A percentile compares a stretch with the other conserved stretches of the same genome.
These are phyloP conservation scores for Mollisia scopiformis DNA, from an alignment of 2,329 filamentous ascomycete genomes.

Conservation along the genomic window DNA sequence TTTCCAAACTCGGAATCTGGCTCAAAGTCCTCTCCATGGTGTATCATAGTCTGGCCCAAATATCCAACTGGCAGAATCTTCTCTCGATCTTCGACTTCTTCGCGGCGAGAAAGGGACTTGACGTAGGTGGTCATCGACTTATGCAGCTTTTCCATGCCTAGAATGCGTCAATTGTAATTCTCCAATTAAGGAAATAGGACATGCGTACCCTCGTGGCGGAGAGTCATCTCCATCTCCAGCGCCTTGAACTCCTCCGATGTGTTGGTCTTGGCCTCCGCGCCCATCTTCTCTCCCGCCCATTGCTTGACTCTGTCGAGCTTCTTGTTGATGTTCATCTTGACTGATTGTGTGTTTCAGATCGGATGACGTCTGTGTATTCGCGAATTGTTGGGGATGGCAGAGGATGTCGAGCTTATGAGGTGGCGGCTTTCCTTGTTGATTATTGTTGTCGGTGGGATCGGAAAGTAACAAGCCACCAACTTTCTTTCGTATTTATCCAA, in stretches of 20 bases:
- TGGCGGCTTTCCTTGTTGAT: constrained; percentile 10
- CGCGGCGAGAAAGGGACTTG: constrained; percentile 84
- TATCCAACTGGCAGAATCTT: constrained; percentile 80
- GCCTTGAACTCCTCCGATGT: constrained; percentile 90
- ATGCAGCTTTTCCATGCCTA: constrained; percentile 90
- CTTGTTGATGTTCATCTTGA: constrained; percentile 57
- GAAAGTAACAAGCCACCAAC: constrained; percentile 14
- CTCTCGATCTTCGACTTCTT: constrained; percentile 84
- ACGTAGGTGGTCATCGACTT: constrained; percentile 83
- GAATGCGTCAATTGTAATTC: constrained; percentile 21
- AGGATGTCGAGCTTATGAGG: neutral
- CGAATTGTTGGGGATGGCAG: constrained; percentile 1
- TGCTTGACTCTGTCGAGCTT: constrained; percentile 96
- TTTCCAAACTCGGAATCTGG: constrained; percentile 88
- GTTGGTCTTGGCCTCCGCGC: constrained; percentile 82
- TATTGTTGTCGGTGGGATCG: constrained; percentile 8
- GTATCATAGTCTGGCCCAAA: constrained; percentile 83
- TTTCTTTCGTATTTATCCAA: constrained; percentile 21
- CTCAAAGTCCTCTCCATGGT: constrained; percentile 92
- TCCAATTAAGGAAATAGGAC: neutral
- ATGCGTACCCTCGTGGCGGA: constrained; percentile 80
- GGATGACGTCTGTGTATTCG: constrained; percentile 1
- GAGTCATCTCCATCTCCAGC: constrained; percentile 85
- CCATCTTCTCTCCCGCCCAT: constrained; percentile 98
- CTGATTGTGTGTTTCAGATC: constrained; percentile 11